Base-by-base conservation (phyloP, 208 protist species). In the Acanthamoeba castellanii region DNA sequence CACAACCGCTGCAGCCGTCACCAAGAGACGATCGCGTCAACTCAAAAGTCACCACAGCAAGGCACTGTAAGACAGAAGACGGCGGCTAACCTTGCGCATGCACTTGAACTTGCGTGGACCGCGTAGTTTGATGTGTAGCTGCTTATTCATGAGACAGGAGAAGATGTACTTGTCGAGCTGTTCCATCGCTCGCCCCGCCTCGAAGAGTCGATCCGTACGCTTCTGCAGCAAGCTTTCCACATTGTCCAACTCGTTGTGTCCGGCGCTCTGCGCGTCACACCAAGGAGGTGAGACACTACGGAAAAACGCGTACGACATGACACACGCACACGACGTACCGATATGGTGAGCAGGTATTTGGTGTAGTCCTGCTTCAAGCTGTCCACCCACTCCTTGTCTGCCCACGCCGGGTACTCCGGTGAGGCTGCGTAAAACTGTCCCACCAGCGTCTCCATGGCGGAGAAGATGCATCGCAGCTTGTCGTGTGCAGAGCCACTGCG, bases 81-180 rank as follows among this genome's bases (percentile, higher is more conserved):
- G 20, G 34, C 7, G 50, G 9, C 81, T 0, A 14, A 88, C 81
- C 81, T 64, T 57, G 14, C 81, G 50, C 52, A 88, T 64, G 52
- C 45, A 88, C 52, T 64, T 88, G 50, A 66, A 88, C 81, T 88
- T 55, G 45, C 81, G 50, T 22, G 22, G 81, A 7, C 47, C 81
- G 45, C 50, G 81, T 6, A 66, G 27, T 30, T 64, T 55, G 47
- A 55, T 47, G 32, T 88, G 81, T 1, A 88, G 81, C 81, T 64
- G 45, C 81, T 88, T 88, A 50, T 55, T 88, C 22, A 64, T 64
- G 81, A 88, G 45, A 50, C 81, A 88, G 9, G 81, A 88, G 34
- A 88, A 88, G 52, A 88, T 88, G 50, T 6, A 57, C 52, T 37
- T 88, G 81, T 88, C 81, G 81, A 88, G 81, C 27, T 88, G 45